These are phyloP conservation scores for Boletus speciosus DNA, from an alignment of 768 basidiomycete genomes.

Conservation along the genomic window DNA sequence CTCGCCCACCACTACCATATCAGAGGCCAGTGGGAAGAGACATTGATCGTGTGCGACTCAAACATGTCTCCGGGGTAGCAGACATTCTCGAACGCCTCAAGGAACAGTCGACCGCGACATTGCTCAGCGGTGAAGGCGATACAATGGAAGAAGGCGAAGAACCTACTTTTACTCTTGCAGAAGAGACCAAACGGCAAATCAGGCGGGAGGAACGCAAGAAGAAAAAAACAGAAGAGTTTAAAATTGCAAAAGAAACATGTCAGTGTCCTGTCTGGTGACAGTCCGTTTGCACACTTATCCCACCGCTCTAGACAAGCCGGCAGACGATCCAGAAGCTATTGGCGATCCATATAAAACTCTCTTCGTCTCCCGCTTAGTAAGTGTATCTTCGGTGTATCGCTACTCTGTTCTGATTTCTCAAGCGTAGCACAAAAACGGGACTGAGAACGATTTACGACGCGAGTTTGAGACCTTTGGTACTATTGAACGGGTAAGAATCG, in stretches of 20 bases:
- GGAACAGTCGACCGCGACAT: conserved; percentile 70
- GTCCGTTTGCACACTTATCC: conserved; percentile 3
- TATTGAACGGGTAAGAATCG: conserved; percentile 91
- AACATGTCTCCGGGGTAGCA: conserved; percentile 77
- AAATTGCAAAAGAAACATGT: conserved; percentile 84
- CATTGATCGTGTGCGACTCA: conserved; percentile 65
- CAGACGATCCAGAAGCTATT: conserved; percentile 84
- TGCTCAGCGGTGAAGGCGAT: conserved; percentile 59
- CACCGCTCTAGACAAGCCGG: conserved; percentile 74
- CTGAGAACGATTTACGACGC: conserved; percentile 86
- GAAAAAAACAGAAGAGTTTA: conserved; percentile 70
- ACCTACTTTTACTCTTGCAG: conserved; percentile 73
- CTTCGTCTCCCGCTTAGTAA: conserved; percentile 89
- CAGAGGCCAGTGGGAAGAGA: conserved; percentile 81
- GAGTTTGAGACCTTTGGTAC: conserved; percentile 96
- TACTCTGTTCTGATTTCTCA: conserved; percentile 13
- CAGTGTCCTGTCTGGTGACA: conserved; percentile 30
- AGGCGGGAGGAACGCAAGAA: conserved; percentile 76
- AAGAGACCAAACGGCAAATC: conserved; percentile 78
- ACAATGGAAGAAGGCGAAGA: conserved; percentile 85
- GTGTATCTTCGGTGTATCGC: conserved; percentile 12
- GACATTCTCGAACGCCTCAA: conserved; percentile 65
- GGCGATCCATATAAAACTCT: conserved; percentile 99
- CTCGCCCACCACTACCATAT: conserved; percentile 87
- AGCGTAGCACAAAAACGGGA: conserved; percentile 81